phyloP scores from a whole-genome alignment of 257 asterid genomes.

The Gynochthodes officinalis region DNA sequence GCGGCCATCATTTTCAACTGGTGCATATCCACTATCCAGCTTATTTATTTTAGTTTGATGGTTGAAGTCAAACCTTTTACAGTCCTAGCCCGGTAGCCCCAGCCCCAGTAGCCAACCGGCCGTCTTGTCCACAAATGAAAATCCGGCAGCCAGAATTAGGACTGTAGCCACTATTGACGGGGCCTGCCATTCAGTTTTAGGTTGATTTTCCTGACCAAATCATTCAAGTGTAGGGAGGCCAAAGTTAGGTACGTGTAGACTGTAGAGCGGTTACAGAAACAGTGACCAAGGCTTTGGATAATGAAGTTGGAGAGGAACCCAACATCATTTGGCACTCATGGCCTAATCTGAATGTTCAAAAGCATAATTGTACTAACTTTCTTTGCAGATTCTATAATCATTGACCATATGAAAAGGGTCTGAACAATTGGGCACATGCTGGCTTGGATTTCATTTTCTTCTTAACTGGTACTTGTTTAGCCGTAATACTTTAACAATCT shows the following conservation, averaged over 20 bases:
- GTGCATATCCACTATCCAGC: too few species aligned
- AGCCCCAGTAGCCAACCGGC: too few species aligned
- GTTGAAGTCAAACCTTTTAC: too few species aligned
- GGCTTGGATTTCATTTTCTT: background rate
- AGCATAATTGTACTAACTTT: background rate
- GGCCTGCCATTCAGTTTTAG: too few species aligned
- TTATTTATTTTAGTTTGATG: too few species aligned
- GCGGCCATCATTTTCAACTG: too few species aligned
- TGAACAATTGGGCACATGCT: background rate
- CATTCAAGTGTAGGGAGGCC: background rate
- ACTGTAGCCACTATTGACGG: too few species aligned
- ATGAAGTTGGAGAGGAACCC: constrained; percentile 27
- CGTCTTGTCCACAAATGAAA: too few species aligned
- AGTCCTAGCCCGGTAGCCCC: too few species aligned
- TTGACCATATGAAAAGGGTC: constrained; percentile 12
- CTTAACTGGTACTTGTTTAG: constrained; percentile 1
- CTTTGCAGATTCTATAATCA: background rate
- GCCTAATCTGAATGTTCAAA: constrained; percentile 7
- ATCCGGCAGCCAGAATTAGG: too few species aligned
- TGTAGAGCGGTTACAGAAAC: constrained; percentile 8
- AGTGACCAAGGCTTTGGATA: constrained; percentile 3
- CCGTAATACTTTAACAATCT: background rate
- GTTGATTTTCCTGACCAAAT: background rate
- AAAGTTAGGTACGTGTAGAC: constrained; percentile 4
- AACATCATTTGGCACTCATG: constrained; percentile 8